These are phyloP conservation scores for Asterophora parasitica DNA, from an alignment of 768 basidiomycete genomes.

Conservation along the genomic window DNA sequence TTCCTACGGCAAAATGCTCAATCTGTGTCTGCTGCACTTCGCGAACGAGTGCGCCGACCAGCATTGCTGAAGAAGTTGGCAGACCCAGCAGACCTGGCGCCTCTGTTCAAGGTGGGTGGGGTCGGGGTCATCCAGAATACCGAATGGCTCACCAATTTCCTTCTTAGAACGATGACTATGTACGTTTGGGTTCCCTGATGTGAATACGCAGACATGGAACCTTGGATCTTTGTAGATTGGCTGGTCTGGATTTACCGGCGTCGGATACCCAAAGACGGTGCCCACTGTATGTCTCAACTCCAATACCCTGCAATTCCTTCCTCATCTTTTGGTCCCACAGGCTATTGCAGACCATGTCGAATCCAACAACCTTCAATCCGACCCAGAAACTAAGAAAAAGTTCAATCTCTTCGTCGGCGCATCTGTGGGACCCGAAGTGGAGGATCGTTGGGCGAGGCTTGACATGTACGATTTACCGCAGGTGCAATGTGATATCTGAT, in stretches of 20 bases:
- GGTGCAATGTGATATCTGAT: background rate
- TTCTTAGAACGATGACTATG: conserved; percentile 43
- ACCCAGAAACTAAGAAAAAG: conserved; percentile 37
- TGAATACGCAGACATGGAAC: background rate
- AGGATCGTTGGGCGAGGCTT: conserved; percentile 42
- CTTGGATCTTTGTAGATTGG: conserved; percentile 31
- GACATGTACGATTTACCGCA: conserved; percentile 33
- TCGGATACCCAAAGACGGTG: conserved; percentile 43
- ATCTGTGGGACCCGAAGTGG: conserved; percentile 43
- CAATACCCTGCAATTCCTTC: background rate
- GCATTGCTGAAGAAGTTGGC: conserved; percentile 33
- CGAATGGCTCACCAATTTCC: background rate
- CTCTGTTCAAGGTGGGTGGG: conserved; percentile 34
- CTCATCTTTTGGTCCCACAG: conserved; percentile 15
- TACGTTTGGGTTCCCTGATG: conserved; percentile 19
- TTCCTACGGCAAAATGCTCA: conserved; percentile 23
- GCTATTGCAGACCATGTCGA: conserved; percentile 44
- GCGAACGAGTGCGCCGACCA: conserved; percentile 38
- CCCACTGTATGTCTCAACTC: conserved; percentile 30
- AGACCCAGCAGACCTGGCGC: conserved; percentile 33
- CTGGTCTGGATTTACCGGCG: conserved; percentile 48
- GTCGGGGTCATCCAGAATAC: background rate
- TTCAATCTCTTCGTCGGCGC: conserved; percentile 48
- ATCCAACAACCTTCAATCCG: conserved; percentile 37
- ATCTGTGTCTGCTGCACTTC: conserved; percentile 31